These are phyloP conservation scores for Ophiocordyceps sinensis DNA, from an alignment of 2,329 filamentous ascomycete genomes.

Conservation along the genomic window DNA sequence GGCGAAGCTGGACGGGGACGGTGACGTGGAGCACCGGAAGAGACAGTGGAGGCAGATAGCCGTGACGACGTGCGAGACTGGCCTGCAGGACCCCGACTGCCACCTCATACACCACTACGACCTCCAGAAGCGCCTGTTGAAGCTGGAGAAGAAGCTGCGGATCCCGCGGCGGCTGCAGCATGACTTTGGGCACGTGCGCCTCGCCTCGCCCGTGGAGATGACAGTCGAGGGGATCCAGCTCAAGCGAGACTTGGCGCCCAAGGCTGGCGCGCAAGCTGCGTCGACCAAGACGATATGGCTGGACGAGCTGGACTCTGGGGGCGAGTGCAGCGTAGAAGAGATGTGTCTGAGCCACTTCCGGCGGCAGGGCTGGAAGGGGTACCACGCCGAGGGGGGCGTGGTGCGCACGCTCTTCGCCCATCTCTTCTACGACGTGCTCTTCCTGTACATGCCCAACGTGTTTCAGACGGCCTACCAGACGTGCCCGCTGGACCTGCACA, in stretches of 20 bases:
- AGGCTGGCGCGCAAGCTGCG: constrained; percentile 22
- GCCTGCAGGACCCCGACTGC: constrained; percentile 74
- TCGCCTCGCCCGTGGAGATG: constrained; percentile 63
- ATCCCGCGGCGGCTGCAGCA: constrained; percentile 79
- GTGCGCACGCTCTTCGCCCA: constrained; percentile 82
- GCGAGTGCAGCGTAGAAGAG: constrained; percentile 75
- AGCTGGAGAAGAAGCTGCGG: constrained; percentile 73
- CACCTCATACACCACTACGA: constrained; percentile 92
- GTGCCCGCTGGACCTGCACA: constrained; percentile 82
- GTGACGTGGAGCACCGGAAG: constrained; percentile 42
- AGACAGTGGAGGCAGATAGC: constrained; percentile 72
- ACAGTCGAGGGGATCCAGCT: constrained; percentile 66
- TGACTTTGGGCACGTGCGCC: constrained; percentile 74
- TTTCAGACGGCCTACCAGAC: constrained; percentile 95
- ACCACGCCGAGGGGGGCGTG: constrained; percentile 84
- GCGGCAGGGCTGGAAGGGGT: constrained; percentile 78
- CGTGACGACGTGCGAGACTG: constrained; percentile 67
- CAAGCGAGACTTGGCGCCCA: constrained; percentile 38
- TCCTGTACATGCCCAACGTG: constrained; percentile 87
- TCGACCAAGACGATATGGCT: constrained; percentile 77
- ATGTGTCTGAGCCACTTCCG: constrained; percentile 90
- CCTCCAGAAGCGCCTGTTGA: constrained; percentile 81
- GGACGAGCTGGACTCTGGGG: constrained; percentile 53
- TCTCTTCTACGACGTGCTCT: constrained; percentile 86
- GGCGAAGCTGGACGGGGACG: constrained; percentile 40